Evolutionary conservation across 345 rosid species (phyloP).

Genomic region (Eucalyptus virginea): DNA sequence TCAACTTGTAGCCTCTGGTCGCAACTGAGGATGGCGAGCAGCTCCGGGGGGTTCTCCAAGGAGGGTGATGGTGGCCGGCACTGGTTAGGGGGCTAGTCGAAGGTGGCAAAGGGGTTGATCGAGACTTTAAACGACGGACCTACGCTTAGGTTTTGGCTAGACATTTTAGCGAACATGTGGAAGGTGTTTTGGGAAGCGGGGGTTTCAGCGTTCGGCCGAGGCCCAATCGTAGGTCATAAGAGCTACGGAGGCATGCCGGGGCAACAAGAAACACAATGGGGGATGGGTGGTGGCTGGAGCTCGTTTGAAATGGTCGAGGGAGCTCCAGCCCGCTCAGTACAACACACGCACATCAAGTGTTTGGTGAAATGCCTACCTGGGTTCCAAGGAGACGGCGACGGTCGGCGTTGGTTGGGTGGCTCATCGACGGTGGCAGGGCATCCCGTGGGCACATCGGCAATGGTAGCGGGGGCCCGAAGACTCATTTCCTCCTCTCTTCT

Average conservation of each 20-base stretch:
- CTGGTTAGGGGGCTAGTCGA: accelerated
- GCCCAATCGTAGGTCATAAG: accelerated
- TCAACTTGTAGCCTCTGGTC: accelerated
- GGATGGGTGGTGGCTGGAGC: too few relatives aligned
- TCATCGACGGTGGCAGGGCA: too few relatives aligned
- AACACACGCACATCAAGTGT: too few relatives aligned
- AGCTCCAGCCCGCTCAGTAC: accelerated
- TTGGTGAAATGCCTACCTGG: too few relatives aligned
- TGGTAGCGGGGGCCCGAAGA: accelerated
- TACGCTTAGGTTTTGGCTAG: accelerated
- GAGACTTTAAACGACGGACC: too few relatives aligned
- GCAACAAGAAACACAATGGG: accelerated
- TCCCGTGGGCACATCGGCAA: accelerated
- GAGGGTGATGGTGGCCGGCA: accelerated
- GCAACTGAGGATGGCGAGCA: accelerated
- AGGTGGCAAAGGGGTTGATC: too few relatives aligned
- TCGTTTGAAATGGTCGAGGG: too few relatives aligned
- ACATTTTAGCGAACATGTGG: too few relatives aligned
- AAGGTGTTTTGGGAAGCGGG: accelerated
- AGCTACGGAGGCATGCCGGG: accelerated
- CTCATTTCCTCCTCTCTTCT: too few relatives aligned
- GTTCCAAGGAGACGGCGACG: accelerated
- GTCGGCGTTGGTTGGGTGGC: accelerated
- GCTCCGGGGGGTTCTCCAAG: accelerated
- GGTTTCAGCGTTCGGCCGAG: accelerated